Percentiles rank a stretch among this genome's conserved stretches.
Conservation (phyloP, 352 stramenopile genomes). For the Phytophthora agathidicida region DNA sequence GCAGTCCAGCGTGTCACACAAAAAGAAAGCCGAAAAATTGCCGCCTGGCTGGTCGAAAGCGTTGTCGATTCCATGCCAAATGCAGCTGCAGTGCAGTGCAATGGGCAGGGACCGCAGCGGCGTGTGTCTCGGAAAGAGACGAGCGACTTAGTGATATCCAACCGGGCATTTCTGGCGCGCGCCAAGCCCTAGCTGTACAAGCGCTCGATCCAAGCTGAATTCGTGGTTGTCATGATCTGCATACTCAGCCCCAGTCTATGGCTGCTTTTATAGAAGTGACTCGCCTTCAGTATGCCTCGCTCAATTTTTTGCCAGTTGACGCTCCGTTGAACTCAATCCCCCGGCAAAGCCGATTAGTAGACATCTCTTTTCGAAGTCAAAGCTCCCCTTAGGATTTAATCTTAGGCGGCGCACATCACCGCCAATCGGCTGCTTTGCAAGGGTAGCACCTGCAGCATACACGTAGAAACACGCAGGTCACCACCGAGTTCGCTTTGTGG, state of each 20-base stretch:
- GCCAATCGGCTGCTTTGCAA: conserved; percentile 13
- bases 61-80: not conserved
- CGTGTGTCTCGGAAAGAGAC: conserved; percentile 14
- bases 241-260: conserved; percentile 3
- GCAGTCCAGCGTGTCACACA: conserved; percentile 27
- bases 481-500: conserved; percentile 14
- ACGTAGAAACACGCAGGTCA: conserved; percentile 6
- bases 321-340: not conserved
- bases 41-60: not conserved
- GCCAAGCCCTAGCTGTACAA: conserved; percentile 6
- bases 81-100: conserved; percentile 1
- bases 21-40: conserved; percentile 23
- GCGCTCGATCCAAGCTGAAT: conserved; percentile 5
- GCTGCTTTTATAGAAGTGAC: conserved; percentile 9
- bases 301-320: conserved; percentile 25
- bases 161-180: conserved; percentile 23
- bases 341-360: not conserved
- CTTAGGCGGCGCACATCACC: not conserved
- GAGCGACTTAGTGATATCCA: conserved; percentile 10
- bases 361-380: not conserved
- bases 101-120: not conserved
- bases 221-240: not conserved
- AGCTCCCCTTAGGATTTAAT: no score
- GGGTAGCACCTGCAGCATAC: conserved; percentile 12
- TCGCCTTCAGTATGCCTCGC: conserved; percentile 11